Evolutionary conservation across 2,329 filamentous ascomycete species (phyloP), one percentile per base, ranked within the genome.

Genomic region (Xylaria digitata): DNA sequence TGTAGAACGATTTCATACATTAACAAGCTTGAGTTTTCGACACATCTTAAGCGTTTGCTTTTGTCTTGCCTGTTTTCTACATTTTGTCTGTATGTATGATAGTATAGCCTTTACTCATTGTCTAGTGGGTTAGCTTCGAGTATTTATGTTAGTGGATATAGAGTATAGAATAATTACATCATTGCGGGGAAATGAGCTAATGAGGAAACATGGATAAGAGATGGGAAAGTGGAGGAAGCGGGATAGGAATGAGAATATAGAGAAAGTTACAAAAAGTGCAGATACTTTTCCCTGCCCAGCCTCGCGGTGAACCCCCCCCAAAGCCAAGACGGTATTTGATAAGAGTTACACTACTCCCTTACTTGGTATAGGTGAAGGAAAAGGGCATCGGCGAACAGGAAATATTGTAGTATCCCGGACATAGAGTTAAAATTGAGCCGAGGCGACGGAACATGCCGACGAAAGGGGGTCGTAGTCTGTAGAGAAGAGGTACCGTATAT

Each of bases 381-480:
- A 8, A 4, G 15, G 15, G n/a, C 32, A 32, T 50, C 48, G 48
- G 48, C 48, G 48, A 50, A n/a, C 26, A n/a, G n/a, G n/a, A n/a
- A n/a, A n/a, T n/a, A n/a, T n/a, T n/a, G 45, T 23, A 26, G 45
- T n/a, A 50, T 50, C 48, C 48, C 48, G 48, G 30, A 13, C 48
- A 15, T 8, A 34, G 9, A 7, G 32, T 2, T 1, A 34, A 8
- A 8, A 7, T 34, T 34, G 9, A n/a, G 6, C 17, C 48, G 15
- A n/a, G 26, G 30, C 46, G 15, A n/a, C 26, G 26, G 48, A 50
- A 50, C 13, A n/a, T 50, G 7, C 15, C 26, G 48, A 15, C 6
- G 5, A 19, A 30, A 34, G 23, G 13, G 23, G 26, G 26, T 50
- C 26, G 48, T 13, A 50, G 15, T 9, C 3, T n/a, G 7, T n/a